Evolutionary conservation across 805 yeast species (phyloP), one percentile per base, ranked within the genome.

Genomic region (Saccharomycopsis guyanensis): DNA sequence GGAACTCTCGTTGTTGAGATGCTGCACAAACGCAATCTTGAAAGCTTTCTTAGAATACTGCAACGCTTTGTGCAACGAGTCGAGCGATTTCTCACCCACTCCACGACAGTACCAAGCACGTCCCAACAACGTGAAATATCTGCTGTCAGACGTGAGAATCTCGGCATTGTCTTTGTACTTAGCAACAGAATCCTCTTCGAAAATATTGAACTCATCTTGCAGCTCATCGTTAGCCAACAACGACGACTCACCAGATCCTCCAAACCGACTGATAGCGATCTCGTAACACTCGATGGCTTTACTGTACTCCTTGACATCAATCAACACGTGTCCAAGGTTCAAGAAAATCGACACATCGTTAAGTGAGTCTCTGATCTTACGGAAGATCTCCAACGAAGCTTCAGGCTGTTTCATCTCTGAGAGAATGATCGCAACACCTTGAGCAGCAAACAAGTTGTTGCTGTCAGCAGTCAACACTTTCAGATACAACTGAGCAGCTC

Each of bases 401-500:
- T 77, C 79, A 29, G 77, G 66, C 55, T 85, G 80, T 54, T 81
- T 80, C 57, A 80, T 82, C 57, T 91, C 97, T 8, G 95, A 94
- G 62, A 87, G 84, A 3, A 88, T 78, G 46, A 93, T 87, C 1
- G 97, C 97, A 52, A 93, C 72, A 46, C 99, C 99, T 64, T 93
- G 98, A 1, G 98, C 97, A 3, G 98, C 99, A 66, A 82, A 93
- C 1, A 89, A 91, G 60, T 91, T 86, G 55, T 74, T 71, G 2
- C 89, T 78, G 65, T 93, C 97, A 24, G 88, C 65, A 42, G 84
- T 80, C 45, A 93, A 67, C 1, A 87, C 96, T 65, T 93, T 93
- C 57, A 87, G 85, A 62, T 79, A 91, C 49, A 93, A 70, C 64
- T 91, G 97, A 12, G 89, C 83, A n/a, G 96, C 96, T 63, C 95